Base-by-base conservation (phyloP, 306 rosid genomes). In the Abrus pulchellus region DNA sequence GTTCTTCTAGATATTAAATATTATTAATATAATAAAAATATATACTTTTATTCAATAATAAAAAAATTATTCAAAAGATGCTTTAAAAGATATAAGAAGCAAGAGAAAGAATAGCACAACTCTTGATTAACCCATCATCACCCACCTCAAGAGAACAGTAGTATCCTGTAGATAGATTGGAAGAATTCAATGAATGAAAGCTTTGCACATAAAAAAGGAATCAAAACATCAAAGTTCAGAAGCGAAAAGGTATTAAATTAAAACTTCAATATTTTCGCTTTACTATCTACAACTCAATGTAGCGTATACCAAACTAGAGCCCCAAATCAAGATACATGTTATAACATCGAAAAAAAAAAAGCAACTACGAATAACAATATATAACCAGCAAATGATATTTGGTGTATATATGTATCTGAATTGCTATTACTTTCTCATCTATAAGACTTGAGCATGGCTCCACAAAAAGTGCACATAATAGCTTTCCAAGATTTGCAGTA, bases 371-470 rank as follows among this genome's bases (percentile, higher is more conserved):
- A 0, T 20, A 20, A 20, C 20, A 20, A 20, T 20, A 20, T 20
- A 20, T 20, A 20, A 20, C 20, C 20, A 20, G 20, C 20, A 20
- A 20, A 36, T 36, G 40, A 36, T 36, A 36, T 36, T 36, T 36
- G 40, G 47, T 44, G 8, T 44, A 7, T 44, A 6, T 7, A 6
- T 44, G 9, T 44, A 7, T 44, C 9, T 44, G 1, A 47, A 7
- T 47, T 47, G 52, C 11, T 4, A 44, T 44, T 44, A 14, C 43
- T 11, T 49, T 70, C 36, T 78, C 71, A 92, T 83, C 69, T 71
- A 14, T 92, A 92, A 36, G 96, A 90, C 82, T 89, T 93, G 56
- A 93, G 96, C 86, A 90, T 76, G 60, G 97, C 91, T 56, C 97
- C 97, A 81, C 97, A 93, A 61, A 90, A 85, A 44, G 94, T 91